Percentiles rank a stretch among this genome's conserved stretches.
phyloP scores from a whole-genome alignment of 2,329 filamentous ascomycete species.

The Colletotrichum musicola region DNA sequence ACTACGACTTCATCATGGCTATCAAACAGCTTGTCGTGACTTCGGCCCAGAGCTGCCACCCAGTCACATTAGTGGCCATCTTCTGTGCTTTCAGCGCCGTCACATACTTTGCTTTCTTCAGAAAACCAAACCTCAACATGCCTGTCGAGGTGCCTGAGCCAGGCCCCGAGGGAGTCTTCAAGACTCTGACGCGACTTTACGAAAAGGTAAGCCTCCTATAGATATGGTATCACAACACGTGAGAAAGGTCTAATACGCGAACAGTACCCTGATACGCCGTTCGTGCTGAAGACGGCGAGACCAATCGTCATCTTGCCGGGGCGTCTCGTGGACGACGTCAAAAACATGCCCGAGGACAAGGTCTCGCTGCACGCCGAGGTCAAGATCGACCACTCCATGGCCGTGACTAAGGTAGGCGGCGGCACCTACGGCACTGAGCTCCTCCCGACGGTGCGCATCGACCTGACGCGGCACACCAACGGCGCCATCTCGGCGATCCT shows the following conservation, averaged over 20 bases:
- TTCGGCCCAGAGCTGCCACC: constrained; percentile 5
- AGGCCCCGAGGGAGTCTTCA: constrained; percentile 24
- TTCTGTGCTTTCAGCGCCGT: constrained; percentile 1
- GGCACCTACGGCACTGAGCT: constrained; percentile 24
- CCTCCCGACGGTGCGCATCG: constrained; percentile 23
- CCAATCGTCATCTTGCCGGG: constrained; percentile 26
- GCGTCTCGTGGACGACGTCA: constrained; percentile 17
- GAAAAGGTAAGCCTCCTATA: constrained; percentile 3
- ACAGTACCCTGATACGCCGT: constrained; percentile 23
- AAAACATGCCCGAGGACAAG: constrained; percentile 30
- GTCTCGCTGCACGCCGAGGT: constrained; percentile 26
- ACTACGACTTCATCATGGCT: constrained; percentile 1
- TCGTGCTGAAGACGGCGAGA: constrained; percentile 15
- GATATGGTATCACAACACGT: rapidly evolving
- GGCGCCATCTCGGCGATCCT: constrained; percentile 24
- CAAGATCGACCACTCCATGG: constrained; percentile 29
- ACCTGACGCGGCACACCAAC: constrained; percentile 21
- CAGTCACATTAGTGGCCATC: constrained; percentile 5
- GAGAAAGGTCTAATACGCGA: neutral
- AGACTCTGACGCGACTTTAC: constrained; percentile 17
- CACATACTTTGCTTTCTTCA: constrained; percentile 8
- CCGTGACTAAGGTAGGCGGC: constrained; percentile 27
- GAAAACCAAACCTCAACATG: constrained; percentile 19
- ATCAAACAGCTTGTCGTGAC: constrained; percentile 2
- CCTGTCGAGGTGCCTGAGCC: constrained; percentile 12